Base-by-base conservation (phyloP, 2,329 filamentous ascomycete species). In the Ceratocystis alfenasii region DNA sequence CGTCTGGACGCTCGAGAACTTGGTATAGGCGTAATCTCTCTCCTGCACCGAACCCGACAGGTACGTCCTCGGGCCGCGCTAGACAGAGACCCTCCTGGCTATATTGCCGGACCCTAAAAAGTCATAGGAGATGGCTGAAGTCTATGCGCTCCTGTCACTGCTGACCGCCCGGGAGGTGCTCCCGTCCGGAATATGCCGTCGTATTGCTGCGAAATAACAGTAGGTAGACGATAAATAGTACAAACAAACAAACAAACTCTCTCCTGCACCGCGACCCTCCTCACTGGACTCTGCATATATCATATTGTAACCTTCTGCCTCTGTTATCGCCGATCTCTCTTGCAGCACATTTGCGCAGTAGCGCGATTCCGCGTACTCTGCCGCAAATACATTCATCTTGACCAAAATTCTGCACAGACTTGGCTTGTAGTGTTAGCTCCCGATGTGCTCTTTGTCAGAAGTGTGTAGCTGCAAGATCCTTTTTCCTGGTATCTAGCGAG, bases 231-330 rank as follows among this genome's bases (percentile, higher is more conserved):
- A 1, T 20, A 20, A 20, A 20, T 20, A 20, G 20, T 1, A 20
- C 20, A 20, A 20, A 20, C 20, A 20, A 20, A 20, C 20, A 20
- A 20, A 20, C 1, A 2, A 33, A 8, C 77, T 71, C 66, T 74
- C 74, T 1, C 74, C 72, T 5, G 72, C 75, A 22, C 78, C 78
- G 65, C 78, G 80, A 65, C 72, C 75, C 71, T 78, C 71, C 1
- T 64, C 59, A 12, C 66, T 69, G 63, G 74, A 74, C 0, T 77
- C 78, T 1, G 71, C 72, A 69, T 78, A 80, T 20, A 73, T 68
- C 75, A 79, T 78, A 4, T 66, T 70, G 70, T 77, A 79, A 28
- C 79, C 76, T 1, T 65, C 67, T 28, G 66, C 69, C 1, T 72
- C 67, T 3, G 71, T 74, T 63, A 70, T 70, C 1, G 70, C 67